These are phyloP conservation scores for Thielaviopsis euricoi DNA, from an alignment of 2,329 filamentous ascomycete species.

Conservation along the genomic window DNA sequence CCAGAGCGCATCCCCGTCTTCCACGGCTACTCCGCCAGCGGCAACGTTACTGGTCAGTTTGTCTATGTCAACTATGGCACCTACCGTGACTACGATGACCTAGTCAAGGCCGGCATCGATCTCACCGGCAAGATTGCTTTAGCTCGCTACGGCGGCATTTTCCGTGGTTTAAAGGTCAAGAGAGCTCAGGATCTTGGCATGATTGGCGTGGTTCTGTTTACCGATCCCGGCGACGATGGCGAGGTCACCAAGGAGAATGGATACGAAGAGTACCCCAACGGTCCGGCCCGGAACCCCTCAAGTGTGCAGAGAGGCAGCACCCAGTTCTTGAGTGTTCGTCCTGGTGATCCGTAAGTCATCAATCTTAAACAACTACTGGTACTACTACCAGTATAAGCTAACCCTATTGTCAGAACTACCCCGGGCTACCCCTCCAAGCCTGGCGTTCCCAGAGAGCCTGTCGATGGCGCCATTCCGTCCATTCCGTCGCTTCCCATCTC, in stretches of 20 bases:
- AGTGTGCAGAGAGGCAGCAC: conserved; percentile 81
- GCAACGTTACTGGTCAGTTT: conserved; percentile 76
- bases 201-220: conserved; percentile 71
- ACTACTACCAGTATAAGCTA: neutral
- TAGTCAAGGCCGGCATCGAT: conserved; percentile 56
- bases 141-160: conserved; percentile 70
- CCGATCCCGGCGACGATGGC: conserved; percentile 79
- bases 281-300: conserved; percentile 73
- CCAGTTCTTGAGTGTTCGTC: conserved; percentile 56
- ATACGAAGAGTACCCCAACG: conserved; percentile 61
- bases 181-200: conserved; percentile 81
- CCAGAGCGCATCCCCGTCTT: conserved; percentile 69
- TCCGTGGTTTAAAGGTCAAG: conserved; percentile 85
- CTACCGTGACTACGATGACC: conserved; percentile 68
- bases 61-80: conserved; percentile 89
- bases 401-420: conserved; percentile 42
- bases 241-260: conserved; percentile 68
- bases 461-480: conserved; percentile 53
- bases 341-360: conserved; percentile 49
- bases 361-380: neutral
- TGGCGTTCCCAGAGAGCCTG: conserved; percentile 59
- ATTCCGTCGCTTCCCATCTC: conserved; percentile 90
- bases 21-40: conserved; percentile 84
- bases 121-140: conserved; percentile 76
- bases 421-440: conserved; percentile 89